Conservation (phyloP, 345 rosid species). For the Noccaea bulbosa region DNA sequence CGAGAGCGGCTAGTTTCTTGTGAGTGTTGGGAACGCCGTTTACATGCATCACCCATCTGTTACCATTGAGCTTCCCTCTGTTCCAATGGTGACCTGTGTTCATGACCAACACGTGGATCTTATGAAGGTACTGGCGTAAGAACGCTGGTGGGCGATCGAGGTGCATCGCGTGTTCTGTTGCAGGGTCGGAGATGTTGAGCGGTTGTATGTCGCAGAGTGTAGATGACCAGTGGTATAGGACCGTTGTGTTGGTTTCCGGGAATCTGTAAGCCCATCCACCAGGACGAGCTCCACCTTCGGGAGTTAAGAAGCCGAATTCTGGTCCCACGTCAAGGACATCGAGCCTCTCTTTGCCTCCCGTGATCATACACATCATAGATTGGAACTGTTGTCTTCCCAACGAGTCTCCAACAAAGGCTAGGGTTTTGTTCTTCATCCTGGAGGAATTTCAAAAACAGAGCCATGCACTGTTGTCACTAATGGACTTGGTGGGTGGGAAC, state of each 20-base stretch:
- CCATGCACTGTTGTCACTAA: constrained; percentile 27
- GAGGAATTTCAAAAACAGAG: constrained; percentile 30
- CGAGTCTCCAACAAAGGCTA: constrained; percentile 91
- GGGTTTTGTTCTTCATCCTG: constrained; percentile 75
- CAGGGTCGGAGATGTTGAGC: constrained; percentile 51
- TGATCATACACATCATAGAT: constrained; percentile 84
- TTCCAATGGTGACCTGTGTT: constrained; percentile 92
- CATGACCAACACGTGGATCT: constrained; percentile 66
- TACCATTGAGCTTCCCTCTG: constrained; percentile 65
- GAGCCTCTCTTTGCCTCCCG: constrained; percentile 54
- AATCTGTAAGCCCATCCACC: constrained; percentile 81
- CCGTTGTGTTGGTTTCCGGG: constrained; percentile 66
- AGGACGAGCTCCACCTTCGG: constrained; percentile 60
- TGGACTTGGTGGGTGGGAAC: constrained; percentile 22
- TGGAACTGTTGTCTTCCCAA: constrained; percentile 85
- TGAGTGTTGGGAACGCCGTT: constrained; percentile 60
- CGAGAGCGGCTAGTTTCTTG: constrained; percentile 62
- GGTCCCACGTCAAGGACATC: constrained; percentile 64
- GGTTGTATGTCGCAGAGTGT: constrained; percentile 71
- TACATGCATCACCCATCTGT: constrained; percentile 76
- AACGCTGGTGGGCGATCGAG: constrained; percentile 84
- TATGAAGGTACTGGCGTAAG: constrained; percentile 58
- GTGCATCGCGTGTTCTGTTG: constrained; percentile 73
- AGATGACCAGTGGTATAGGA: constrained; percentile 82
- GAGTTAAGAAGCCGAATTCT: constrained; percentile 61